phyloP scores from a whole-genome alignment of 2,329 filamentous ascomycete genomes.

The Aureobasidium leucospermi region DNA sequence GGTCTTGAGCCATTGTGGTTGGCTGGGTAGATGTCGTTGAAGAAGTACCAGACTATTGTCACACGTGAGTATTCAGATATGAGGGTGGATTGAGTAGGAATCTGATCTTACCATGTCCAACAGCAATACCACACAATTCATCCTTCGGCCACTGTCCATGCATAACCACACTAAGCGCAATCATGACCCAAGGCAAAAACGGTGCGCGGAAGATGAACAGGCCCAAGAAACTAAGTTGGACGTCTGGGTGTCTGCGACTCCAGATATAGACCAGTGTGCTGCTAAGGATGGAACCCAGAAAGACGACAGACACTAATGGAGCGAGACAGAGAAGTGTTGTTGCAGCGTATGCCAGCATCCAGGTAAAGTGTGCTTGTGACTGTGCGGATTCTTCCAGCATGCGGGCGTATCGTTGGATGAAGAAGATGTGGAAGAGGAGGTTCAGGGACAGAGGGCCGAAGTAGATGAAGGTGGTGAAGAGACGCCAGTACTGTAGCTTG shows the following conservation, averaged over 20 bases:
- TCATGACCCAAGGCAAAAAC: constrained; percentile 91
- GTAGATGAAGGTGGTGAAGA: constrained; percentile 95
- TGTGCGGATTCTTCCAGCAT: constrained; percentile 93
- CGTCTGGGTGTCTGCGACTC: constrained; percentile 90
- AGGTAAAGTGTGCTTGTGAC: constrained; percentile 88
- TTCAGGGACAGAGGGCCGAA: constrained; percentile 92
- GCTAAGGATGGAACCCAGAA: constrained; percentile 86
- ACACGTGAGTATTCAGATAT: not conserved
- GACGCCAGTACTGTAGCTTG: constrained; percentile 75
- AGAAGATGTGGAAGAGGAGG: constrained; percentile 96
- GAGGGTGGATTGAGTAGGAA: not conserved
- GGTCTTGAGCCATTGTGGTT: constrained; percentile 78
- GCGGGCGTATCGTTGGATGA: constrained; percentile 90
- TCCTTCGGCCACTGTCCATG: constrained; percentile 88
- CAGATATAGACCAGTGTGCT: constrained; percentile 97
- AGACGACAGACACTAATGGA: constrained; percentile 82
- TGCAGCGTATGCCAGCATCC: constrained; percentile 82
- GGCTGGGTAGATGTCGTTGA: constrained; percentile 90
- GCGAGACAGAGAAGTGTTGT: constrained; percentile 72
- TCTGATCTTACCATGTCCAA: constrained; percentile 61
- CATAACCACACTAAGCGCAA: constrained; percentile 85
- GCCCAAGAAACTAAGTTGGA: constrained; percentile 71
- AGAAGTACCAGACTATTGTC: constrained; percentile 80
- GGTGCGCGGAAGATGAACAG: constrained; percentile 87
- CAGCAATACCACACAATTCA: constrained; percentile 89